Conservation (phyloP, 2,329 filamentous ascomycete genomes). For the Keithomyces neogunnii region DNA sequence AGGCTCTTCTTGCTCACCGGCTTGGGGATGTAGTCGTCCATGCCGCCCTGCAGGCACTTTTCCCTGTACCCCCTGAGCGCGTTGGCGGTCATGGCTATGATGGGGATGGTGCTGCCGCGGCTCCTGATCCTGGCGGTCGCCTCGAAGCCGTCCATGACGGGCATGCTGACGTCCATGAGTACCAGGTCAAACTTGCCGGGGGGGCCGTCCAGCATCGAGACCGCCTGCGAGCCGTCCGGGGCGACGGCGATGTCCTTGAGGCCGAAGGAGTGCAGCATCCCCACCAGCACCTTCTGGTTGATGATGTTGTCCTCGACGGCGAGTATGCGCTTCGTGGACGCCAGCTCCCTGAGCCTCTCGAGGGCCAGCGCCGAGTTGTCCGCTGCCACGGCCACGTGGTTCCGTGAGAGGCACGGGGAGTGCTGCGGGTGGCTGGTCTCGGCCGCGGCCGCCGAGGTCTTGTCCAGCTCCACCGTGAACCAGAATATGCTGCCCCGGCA, state of each 20-base stretch:
- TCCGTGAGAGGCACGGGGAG: not conserved
- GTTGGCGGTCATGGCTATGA: constrained; percentile 46
- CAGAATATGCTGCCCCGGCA: constrained; percentile 42
- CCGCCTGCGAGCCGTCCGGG: constrained; percentile 17
- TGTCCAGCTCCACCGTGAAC: constrained; percentile 36
- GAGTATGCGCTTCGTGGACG: not conserved
- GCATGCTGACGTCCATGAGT: constrained; percentile 43
- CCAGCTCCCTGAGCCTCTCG: not conserved
- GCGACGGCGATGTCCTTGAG: constrained; percentile 11
- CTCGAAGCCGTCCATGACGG: constrained; percentile 40
- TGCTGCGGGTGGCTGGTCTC: constrained; percentile 16
- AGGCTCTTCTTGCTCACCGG: constrained; percentile 33
- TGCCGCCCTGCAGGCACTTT: constrained; percentile 41
- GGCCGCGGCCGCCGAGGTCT: constrained; percentile 8
- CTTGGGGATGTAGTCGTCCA: constrained; percentile 48
- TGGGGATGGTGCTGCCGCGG: constrained; percentile 42
- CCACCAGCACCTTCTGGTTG: constrained; percentile 20
- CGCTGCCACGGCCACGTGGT: not conserved
- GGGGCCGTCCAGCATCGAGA: constrained; percentile 12
- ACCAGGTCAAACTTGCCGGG: constrained; percentile 14
- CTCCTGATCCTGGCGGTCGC: constrained; percentile 21
- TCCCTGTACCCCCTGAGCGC: constrained; percentile 47
- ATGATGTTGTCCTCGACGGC: constrained; percentile 29
- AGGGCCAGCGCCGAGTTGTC: not conserved
- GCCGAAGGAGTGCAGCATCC: constrained; percentile 13